A percentile compares a stretch with the other conserved stretches of the same genome.
Conservation (phyloP, 257 asterid genomes). For the Solanum okadae region DNA sequence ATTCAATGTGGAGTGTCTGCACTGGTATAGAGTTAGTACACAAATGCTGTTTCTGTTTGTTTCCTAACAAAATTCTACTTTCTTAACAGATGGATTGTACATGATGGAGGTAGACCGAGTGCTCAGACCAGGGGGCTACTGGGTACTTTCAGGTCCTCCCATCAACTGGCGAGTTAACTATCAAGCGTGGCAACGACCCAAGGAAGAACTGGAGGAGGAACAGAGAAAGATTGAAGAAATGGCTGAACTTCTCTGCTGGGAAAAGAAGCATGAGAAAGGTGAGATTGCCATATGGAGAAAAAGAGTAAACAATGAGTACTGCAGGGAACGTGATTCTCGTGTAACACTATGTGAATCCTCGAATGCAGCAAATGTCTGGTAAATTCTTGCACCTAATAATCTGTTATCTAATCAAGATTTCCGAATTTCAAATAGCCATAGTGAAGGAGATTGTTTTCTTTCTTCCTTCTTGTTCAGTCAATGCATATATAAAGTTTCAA, state of each 20-base stretch:
- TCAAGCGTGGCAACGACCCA: conserved; percentile 24
- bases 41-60: background rate
- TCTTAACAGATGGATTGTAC: conserved; percentile 22
- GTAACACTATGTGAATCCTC: conserved; percentile 16
- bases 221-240: conserved; percentile 29
- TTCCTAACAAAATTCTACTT: background rate
- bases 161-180: conserved; percentile 25
- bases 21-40: background rate
- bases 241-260: conserved; percentile 37
- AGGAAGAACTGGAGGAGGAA: conserved; percentile 28
- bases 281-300: conserved; percentile 40
- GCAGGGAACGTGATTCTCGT: conserved; percentile 19
- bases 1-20: background rate
- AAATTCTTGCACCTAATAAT: background rate
- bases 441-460: background rate
- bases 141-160: conserved; percentile 44
- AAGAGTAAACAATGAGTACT: conserved; percentile 16
- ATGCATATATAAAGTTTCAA: background rate
- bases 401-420: background rate
- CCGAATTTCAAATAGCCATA: background rate
- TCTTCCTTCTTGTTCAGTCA: background rate
- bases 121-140: conserved; percentile 40
- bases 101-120: conserved; percentile 35
- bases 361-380: conserved; percentile 23
- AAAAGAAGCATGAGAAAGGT: conserved; percentile 24